A percentile compares a stretch with the other conserved stretches of the same genome.
These are phyloP conservation scores for Rugonectria rugulosa DNA, from an alignment of 2,329 filamentous ascomycete species.

Conservation along the genomic window DNA sequence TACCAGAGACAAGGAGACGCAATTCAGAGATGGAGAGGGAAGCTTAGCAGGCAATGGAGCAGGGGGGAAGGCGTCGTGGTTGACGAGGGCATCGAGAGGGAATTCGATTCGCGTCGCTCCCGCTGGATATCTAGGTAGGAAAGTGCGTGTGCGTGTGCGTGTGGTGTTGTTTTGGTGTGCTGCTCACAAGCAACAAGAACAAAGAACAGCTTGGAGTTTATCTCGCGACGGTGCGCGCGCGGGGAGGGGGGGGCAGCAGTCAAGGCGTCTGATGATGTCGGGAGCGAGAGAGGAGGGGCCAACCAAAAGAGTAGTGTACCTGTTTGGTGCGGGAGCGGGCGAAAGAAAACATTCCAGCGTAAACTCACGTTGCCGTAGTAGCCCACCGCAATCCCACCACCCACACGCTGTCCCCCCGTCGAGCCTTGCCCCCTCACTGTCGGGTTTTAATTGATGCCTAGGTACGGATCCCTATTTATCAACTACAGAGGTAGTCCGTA, in stretches of 20 bases:
- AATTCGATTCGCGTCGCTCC: not conserved
- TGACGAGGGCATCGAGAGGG: conserved; percentile 35
- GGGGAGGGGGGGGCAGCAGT: conserved; percentile 6
- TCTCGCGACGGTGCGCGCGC: conserved; percentile 15
- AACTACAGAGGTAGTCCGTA: too few relatives aligned
- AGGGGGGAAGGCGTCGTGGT: conserved; percentile 21
- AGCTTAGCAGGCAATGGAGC: conserved; percentile 21
- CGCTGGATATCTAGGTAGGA: too few relatives aligned
- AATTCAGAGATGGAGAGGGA: conserved; percentile 21
- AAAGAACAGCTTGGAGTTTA: conserved; percentile 17
- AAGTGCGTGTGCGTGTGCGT: too few relatives aligned
- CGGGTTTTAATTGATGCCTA: too few relatives aligned
- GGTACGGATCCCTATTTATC: too few relatives aligned
- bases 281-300: not conserved
- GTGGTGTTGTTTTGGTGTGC: conserved; percentile 23
- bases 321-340: conserved; percentile 17
- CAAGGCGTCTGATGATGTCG: conserved; percentile 27
- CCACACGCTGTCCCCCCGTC: not conserved
- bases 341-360: conserved; percentile 24
- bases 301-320: not conserved
- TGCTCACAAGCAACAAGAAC: conserved; percentile 9
- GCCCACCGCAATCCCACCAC: not conserved
- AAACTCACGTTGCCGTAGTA: not conserved
- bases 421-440: too few relatives aligned
- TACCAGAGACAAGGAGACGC: too few relatives aligned